Percentiles rank a stretch among this genome's conserved stretches.
These are phyloP conservation scores for Triglochin maritima DNA, from an alignment of 106 monocot species.

Conservation along the genomic window DNA sequence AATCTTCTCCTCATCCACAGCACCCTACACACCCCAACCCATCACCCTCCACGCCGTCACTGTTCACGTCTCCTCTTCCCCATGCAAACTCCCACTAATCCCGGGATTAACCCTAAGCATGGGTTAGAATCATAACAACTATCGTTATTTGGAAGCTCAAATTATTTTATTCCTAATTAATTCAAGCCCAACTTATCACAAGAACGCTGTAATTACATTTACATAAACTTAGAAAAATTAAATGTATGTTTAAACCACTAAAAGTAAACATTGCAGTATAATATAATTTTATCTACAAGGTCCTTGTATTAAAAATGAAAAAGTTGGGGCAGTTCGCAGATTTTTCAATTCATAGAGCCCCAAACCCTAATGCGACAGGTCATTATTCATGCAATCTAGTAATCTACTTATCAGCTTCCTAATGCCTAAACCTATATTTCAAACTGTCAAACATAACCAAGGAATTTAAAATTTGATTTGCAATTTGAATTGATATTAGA, in stretches of 20 bases:
- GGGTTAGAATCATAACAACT: too few relatives aligned
- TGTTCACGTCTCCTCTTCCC: too few relatives aligned
- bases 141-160: neutral
- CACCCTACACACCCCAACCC: too few relatives aligned
- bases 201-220: neutral
- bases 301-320: neutral
- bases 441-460: neutral
- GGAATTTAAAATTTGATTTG: neutral
- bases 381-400: neutral
- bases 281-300: neutral
- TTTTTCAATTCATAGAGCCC: conserved; percentile 3
- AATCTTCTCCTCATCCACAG: too few relatives aligned
- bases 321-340: neutral
- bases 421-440: neutral
- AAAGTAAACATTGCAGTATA: neutral
- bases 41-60: too few relatives aligned
- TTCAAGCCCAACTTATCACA: neutral
- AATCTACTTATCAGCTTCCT: neutral
- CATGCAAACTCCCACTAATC: too few relatives aligned
- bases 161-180: neutral
- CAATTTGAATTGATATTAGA: neutral
- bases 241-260: neutral
- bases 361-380: conserved; percentile 4
- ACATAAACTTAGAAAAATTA: neutral
- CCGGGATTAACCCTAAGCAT: too few relatives aligned